These are phyloP conservation scores for Jamesozyma gamospora DNA, from an alignment of 805 yeast genomes.

Conservation along the genomic window DNA sequence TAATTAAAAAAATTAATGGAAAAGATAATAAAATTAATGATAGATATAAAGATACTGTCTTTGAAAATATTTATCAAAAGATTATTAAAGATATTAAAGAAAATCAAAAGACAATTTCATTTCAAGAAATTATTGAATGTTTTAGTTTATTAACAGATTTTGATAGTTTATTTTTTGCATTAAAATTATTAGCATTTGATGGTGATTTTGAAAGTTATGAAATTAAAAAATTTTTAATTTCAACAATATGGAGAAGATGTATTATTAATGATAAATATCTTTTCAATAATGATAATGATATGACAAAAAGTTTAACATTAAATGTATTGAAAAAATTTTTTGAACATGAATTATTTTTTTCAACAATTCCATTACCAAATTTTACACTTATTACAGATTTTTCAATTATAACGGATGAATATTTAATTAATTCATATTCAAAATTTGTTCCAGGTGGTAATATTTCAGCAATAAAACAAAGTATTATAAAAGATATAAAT, in stretches of 20 bases:
- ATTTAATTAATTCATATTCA: constrained; percentile 12
- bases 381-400: constrained; percentile 8
- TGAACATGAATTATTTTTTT: constrained; percentile 26
- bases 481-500: constrained; percentile 12
- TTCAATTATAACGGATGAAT: constrained; percentile 9
- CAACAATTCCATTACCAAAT: constrained; percentile 26
- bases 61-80: constrained; percentile 15
- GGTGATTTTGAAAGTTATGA: constrained; percentile 24
- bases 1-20: constrained; percentile 24
- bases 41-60: constrained; percentile 14
- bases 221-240: constrained; percentile 24
- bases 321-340: constrained; percentile 34
- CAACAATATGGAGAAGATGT: constrained; percentile 50
- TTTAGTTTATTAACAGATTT: constrained; percentile 38
- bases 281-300: constrained; percentile 33
- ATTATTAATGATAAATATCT: constrained; percentile 46
- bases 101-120: constrained; percentile 31
- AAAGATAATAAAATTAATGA: constrained; percentile 17
- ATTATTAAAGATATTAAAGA: constrained; percentile 19
- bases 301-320: constrained; percentile 36
- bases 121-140: constrained; percentile 41
- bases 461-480: constrained; percentile 5
- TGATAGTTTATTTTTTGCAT: constrained; percentile 35
- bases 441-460: constrained; percentile 2
- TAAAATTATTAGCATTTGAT: constrained; percentile 39